Evolutionary conservation across 805 yeast species (phyloP), one percentile per base, ranked within the genome.

Genomic region (Dipodascopsis tothii): DNA sequence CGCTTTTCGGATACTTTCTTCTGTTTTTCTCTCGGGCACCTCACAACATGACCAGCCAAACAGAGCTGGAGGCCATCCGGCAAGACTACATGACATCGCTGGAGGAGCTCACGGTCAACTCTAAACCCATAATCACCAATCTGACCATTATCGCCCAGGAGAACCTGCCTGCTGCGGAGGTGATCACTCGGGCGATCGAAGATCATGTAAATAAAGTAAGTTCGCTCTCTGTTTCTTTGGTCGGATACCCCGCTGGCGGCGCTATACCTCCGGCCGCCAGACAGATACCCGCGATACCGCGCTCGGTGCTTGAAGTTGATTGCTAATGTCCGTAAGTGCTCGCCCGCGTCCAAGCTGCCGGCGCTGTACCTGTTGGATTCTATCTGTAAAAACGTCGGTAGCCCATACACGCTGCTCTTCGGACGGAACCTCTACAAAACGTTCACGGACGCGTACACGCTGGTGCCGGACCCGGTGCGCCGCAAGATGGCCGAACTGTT

Each of bases 91-190:
- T 74, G 34, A 74, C 74, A 51, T 78, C 87, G 25, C 68, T 90
- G 34, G 73, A 73, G 27, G 92, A 84, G 45, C 70, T 92, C 48
- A 85, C 95, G 3, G 81, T 82, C 66, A 88, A 87, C 62, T 85
- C 96, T 5, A 72, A 86, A 46, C 96, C 96, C 7, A 84, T 88
- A 43, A 92, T 92, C 48, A 81, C 84, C 33, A 82, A 78, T 35
- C 71, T 88, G 56, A 92, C 97, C 5, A 72, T 76, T 33, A 75
- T 87, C 42, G 97, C 98, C 2, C 83, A 77, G 55, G 97, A 92
- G 59, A 85, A 86, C 60, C 73, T 78, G 18, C 74, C 75, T 36
- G 77, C 75, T 43, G 96, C 96, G 5, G 75, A 77, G 41, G 84
- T 80, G 39, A 84, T 92, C 35, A 76, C 84, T 16, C 75, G 75